Conservation (phyloP, 2,329 filamentous ascomycete genomes). For the Diaporthe longicolla region DNA sequence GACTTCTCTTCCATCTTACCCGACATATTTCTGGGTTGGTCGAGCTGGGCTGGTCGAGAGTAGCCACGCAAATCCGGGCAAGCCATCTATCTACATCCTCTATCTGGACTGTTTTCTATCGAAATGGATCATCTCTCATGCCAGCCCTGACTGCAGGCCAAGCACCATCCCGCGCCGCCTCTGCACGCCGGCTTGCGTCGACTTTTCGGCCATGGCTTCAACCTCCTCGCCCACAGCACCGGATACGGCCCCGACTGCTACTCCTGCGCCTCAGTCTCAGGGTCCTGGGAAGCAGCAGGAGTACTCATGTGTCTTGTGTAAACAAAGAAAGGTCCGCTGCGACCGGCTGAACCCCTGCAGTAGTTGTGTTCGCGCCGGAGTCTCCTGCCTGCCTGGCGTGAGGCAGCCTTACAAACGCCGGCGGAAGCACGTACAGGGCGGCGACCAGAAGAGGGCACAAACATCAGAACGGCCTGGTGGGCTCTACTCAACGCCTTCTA, state of each 20-base stretch:
- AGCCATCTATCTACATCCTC: slow-evolving; percentile 25
- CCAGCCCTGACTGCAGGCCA: slow-evolving; percentile 16
- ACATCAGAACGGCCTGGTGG: slow-evolving; percentile 7
- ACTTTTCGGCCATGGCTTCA: slow-evolving; percentile 4
- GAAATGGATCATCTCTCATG: background rate
- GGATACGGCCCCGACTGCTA: background rate
- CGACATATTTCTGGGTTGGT: slow-evolving; percentile 12
- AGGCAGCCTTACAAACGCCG: slow-evolving; percentile 60
- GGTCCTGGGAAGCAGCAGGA: slow-evolving; percentile 37
- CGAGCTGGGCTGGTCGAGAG: background rate
- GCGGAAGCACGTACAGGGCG: slow-evolving; percentile 54
- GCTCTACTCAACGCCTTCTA: slow-evolving; percentile 22
- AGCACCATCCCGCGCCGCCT: background rate
- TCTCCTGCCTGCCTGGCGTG: slow-evolving; percentile 52
- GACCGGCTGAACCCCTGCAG: slow-evolving; percentile 60
- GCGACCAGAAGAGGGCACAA: slow-evolving; percentile 10
- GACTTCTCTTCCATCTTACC: slow-evolving; percentile 27
- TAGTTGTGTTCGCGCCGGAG: slow-evolving; percentile 55
- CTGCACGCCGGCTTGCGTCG: background rate
- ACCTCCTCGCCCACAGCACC: slow-evolving; percentile 2
- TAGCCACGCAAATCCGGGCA: background rate
- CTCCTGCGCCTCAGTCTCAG: slow-evolving; percentile 20
- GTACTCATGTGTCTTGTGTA: slow-evolving; percentile 66
- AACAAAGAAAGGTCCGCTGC: slow-evolving; percentile 66
- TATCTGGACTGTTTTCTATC: background rate